Evolutionary conservation across 2,329 filamentous ascomycete species (phyloP).

Genomic region (Fusarium sp.): DNA sequence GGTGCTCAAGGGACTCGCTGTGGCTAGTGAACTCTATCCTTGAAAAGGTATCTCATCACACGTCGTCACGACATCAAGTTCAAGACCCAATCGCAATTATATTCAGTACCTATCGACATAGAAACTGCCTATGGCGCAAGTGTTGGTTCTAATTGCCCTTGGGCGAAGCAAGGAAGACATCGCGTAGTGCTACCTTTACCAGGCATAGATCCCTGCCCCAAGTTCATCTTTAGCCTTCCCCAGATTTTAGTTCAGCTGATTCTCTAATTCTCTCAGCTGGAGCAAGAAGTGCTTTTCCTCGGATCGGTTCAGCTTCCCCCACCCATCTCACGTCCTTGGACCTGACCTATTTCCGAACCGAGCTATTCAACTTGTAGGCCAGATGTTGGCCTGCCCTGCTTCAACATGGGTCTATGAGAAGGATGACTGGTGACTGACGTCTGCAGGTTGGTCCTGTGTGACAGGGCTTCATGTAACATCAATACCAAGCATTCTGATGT

Average conservation of each 20-base stretch:
- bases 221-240: not conserved
- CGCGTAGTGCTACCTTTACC: not conserved
- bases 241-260: not conserved
- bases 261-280: not conserved
- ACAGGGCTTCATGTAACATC: not conserved
- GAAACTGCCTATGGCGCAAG: no score
- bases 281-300: not conserved
- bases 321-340: not conserved
- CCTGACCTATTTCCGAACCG: constrained; percentile 10
- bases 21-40: constrained; percentile 22
- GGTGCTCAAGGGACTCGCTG: not conserved
- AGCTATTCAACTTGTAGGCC: not conserved
- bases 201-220: not conserved
- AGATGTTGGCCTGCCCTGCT: not conserved
- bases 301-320: constrained; percentile 13
- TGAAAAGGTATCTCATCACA: not conserved
- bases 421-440: not conserved
- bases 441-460: not conserved
- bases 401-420: not conserved
- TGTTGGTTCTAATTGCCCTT: not conserved
- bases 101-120: no score
- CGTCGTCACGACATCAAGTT: not conserved
- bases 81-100: not conserved
- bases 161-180: not conserved
- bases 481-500: not conserved